Evolutionary conservation across 1,284 basidiomycete species (phyloP), one percentile per base, ranked within the genome.

Genomic region (Kwoniella shivajii): DNA sequence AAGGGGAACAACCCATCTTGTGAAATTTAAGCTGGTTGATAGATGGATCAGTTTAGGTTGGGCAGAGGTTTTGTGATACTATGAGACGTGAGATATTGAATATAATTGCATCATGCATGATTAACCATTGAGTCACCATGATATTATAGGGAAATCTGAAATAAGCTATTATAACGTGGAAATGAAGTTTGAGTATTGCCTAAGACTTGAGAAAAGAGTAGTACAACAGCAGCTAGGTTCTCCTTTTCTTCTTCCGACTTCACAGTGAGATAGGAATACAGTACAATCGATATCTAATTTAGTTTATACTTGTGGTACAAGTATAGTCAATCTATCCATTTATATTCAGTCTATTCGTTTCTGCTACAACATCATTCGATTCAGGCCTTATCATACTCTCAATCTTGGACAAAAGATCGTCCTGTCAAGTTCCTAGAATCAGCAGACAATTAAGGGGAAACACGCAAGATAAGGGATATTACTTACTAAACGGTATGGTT

Each of bases 1-100:
- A 7, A 66, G 67, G 50, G 75, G 73, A 1, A 74, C 76, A 7
- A 78, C 76, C 16, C 78, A 79, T 72, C 54, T 79, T 26, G 71
- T 79, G 47, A 71, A 73, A 37, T 78, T 76, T 55, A 58, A 59
- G 37, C 59, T 76, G 24, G 76, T 78, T 13, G 73, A 77, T 57
- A 63, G 72, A 30, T 78, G 72, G 71, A 66, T 78, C 46, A 59
- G 63, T 26, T 64, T 76, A 4, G 77, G 78, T 3, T 74, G 71
- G 69, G 75, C 74, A 22, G 78, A 79, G 57, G 71, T 79, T 1
- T 43, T 72, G 53, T 72, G 54, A 60, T 42, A 7, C 31, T 33
- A 46, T 56, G 38, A 41, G 46, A 27, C 6, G 27, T 24, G 38
- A n/a, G 31, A 41, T 30, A 22, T 14, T 10, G 20, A 6, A 43